These are phyloP conservation scores for Parasitella parasitica DNA, from an alignment of 371 early-diverging fungal genomes.

Conservation along the genomic window DNA sequence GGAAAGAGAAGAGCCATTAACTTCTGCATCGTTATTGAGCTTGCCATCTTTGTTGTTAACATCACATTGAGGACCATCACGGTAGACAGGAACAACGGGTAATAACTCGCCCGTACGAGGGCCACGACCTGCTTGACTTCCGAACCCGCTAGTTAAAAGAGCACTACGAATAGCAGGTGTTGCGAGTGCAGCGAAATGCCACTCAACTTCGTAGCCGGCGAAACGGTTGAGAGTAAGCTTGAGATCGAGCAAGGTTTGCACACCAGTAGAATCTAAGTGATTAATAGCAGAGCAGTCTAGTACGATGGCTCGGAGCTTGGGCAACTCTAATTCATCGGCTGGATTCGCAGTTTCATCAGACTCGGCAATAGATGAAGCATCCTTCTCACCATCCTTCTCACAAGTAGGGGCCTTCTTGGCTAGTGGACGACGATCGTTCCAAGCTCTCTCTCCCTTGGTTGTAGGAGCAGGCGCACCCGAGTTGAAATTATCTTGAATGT, in stretches of 20 bases:
- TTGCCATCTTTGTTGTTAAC: background rate
- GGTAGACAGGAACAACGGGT: conserved; percentile 22
- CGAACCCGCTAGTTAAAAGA: conserved; percentile 23
- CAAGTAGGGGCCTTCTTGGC: conserved; percentile 13
- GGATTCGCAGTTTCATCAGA: conserved; percentile 7
- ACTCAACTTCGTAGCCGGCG: conserved; percentile 24
- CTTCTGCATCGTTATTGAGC: background rate
- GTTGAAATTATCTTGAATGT: conserved; percentile 22
- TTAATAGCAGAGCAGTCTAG: conserved; percentile 62
- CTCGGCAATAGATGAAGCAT: conserved; percentile 15
- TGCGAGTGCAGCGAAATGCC: conserved; percentile 25
- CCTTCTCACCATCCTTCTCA: background rate
- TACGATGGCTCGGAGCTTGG: conserved; percentile 51
- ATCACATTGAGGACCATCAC: conserved; percentile 18
- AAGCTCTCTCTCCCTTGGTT: conserved; percentile 18
- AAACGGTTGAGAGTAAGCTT: conserved; percentile 16
- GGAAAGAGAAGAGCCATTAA: background rate
- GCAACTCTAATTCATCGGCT: background rate
- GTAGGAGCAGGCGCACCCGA: conserved; percentile 14
- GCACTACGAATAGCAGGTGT: conserved; percentile 20
- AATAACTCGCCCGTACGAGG: conserved; percentile 20
- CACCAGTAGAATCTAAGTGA: conserved; percentile 45
- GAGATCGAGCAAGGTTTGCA: conserved; percentile 24
- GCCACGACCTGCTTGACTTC: conserved; percentile 15
- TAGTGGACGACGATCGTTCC: conserved; percentile 15